These are phyloP conservation scores for Cyclotella atomus DNA, from an alignment of 108 stramenopile species.

Conservation along the genomic window DNA sequence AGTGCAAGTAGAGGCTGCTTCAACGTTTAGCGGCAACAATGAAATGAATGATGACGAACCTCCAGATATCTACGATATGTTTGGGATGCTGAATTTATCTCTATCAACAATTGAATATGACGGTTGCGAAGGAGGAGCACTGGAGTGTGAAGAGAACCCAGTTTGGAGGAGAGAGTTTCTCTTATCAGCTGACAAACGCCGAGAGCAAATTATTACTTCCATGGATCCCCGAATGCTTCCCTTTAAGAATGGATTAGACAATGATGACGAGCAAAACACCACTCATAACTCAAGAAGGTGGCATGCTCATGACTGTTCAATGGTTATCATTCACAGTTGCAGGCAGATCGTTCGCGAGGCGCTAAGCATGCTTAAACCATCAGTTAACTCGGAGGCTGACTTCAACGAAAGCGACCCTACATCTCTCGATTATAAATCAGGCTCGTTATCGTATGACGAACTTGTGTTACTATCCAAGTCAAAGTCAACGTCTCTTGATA, in stretches of 20 bases:
- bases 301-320: slow-evolving; percentile 82
- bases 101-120: slow-evolving; percentile 85
- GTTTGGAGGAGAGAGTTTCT: slow-evolving; percentile 75
- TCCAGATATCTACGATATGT: slow-evolving; percentile 81
- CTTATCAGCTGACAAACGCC: slow-evolving; percentile 31
- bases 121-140: slow-evolving; percentile 55
- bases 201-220: slow-evolving; percentile 45
- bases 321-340: slow-evolving; percentile 74
- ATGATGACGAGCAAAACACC: slow-evolving; percentile 20
- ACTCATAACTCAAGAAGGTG: slow-evolving; percentile 77
- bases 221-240: slow-evolving; percentile 18
- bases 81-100: slow-evolving; percentile 75
- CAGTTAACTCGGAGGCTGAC: slow-evolving; percentile 12
- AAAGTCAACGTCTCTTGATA: slow-evolving; percentile 19
- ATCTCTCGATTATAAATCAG: slow-evolving; percentile 25
- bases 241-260: background rate
- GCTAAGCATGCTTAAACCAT: slow-evolving; percentile 58
- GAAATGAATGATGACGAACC: slow-evolving; percentile 39
- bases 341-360: slow-evolving; percentile 81
- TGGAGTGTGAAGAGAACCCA: slow-evolving; percentile 32
- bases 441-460: slow-evolving; percentile 32
- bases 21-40: slow-evolving; percentile 17
- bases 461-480: slow-evolving; percentile 23
- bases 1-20: slow-evolving; percentile 3
- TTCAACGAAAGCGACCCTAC: slow-evolving; percentile 8